A percentile compares a stretch with the other conserved stretches of the same genome.
Evolutionary conservation across 176 grass and related monocot genomes (phyloP).

Genomic region (Triticum dicoccoides): DNA sequence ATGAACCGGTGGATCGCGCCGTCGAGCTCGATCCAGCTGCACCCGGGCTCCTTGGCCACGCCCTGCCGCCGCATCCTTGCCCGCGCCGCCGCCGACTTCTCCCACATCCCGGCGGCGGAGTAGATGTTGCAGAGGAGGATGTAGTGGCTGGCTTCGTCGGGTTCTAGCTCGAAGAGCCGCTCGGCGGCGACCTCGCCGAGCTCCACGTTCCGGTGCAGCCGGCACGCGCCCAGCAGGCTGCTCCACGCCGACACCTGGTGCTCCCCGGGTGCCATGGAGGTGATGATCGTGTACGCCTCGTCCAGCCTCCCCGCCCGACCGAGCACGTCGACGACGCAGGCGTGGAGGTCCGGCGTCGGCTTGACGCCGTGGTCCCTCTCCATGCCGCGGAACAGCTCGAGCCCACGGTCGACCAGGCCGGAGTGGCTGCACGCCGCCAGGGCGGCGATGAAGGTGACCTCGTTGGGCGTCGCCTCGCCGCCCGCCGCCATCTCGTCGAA

Average conservation of each 20-base stretch:
- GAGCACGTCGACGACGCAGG: slow-evolving; percentile 75
- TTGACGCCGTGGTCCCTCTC: slow-evolving; percentile 52
- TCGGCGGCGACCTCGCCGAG: slow-evolving; percentile 68
- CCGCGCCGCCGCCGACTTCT: slow-evolving; percentile 54
- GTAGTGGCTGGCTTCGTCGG: slow-evolving; percentile 83
- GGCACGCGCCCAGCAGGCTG: slow-evolving; percentile 75
- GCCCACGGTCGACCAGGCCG: slow-evolving; percentile 60
- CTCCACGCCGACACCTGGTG: slow-evolving; percentile 76
- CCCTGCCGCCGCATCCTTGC: slow-evolving; percentile 56
- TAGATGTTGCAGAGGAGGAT: slow-evolving; percentile 96
- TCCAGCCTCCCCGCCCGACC: slow-evolving; percentile 72
- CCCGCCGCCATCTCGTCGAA: slow-evolving; percentile 64
- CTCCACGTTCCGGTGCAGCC: slow-evolving; percentile 54
- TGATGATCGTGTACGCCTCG: slow-evolving; percentile 59
- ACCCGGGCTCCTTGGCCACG: slow-evolving; percentile 76
- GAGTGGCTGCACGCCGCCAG: slow-evolving; percentile 92
- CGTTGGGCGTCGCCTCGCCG: slow-evolving; percentile 65
- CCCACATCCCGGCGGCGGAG: slow-evolving; percentile 58
- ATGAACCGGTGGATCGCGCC: slow-evolving; percentile 67
- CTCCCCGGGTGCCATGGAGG: slow-evolving; percentile 39
- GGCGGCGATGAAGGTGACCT: slow-evolving; percentile 78
- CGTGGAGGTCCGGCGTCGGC: slow-evolving; percentile 60
- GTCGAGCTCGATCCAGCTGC: slow-evolving; percentile 82
- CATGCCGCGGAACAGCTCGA: slow-evolving; percentile 69
- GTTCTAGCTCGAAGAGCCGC: slow-evolving; percentile 78